Conservation (phyloP, 2,329 filamentous ascomycete genomes). For the Monilinia aucupariae region DNA sequence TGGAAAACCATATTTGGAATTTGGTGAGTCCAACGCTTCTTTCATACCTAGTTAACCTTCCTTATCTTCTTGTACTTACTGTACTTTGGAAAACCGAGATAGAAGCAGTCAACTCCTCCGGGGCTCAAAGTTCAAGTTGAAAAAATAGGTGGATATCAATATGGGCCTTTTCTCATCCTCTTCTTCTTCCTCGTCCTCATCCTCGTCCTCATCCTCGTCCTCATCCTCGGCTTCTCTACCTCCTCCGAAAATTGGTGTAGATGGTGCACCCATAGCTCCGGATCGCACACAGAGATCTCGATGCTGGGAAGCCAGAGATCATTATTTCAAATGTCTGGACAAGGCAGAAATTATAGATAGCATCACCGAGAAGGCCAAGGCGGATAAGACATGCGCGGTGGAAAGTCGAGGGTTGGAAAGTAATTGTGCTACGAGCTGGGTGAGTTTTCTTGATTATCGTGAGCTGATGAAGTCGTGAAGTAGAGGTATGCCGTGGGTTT, state of each 20-base stretch:
- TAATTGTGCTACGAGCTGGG: constrained; percentile 88
- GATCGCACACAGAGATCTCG: constrained; percentile 71
- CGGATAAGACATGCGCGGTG: constrained; percentile 51
- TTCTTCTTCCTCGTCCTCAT: constrained; percentile 30
- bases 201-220: constrained; percentile 31
- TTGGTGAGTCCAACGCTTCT: too few relatives aligned
- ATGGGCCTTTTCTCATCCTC: constrained; percentile 48
- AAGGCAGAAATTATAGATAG: constrained; percentile 74
- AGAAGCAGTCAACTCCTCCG: too few relatives aligned
- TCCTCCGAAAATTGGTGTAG: constrained; percentile 44
- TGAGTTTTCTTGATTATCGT: constrained; percentile 44
- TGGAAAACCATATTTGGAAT: too few relatives aligned
- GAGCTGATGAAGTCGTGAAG: not conserved
- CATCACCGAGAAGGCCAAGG: constrained; percentile 51
- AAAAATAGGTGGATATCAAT: not conserved
- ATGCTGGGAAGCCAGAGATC: constrained; percentile 88
- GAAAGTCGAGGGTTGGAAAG: constrained; percentile 67
- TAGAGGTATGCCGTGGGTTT: not conserved
- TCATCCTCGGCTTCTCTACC: constrained; percentile 33
- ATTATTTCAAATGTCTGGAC: constrained; percentile 85
- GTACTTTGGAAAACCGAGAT: too few relatives aligned
- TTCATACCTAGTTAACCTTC: too few relatives aligned
- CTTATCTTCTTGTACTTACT: too few relatives aligned
- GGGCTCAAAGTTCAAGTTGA: not conserved
- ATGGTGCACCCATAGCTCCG: constrained; percentile 70